Evolutionary conservation across 371 early-diverging fungal genomes (phyloP).

Genomic region (Lichtheimia hyalospora): DNA sequence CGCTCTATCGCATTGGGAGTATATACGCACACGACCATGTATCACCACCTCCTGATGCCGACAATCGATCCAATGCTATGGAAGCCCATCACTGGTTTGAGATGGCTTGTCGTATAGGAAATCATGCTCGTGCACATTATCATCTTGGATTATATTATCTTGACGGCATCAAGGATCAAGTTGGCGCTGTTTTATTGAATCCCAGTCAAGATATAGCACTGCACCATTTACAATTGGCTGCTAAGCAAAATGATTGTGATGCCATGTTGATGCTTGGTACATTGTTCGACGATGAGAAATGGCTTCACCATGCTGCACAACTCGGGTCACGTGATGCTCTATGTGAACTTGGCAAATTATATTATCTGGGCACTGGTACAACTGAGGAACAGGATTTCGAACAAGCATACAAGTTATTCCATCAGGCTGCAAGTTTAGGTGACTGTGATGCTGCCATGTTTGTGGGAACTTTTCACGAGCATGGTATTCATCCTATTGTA

Average conservation of each 20-base stretch:
- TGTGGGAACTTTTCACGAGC: constrained; percentile 39
- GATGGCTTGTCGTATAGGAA: constrained; percentile 24
- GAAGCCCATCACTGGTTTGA: constrained; percentile 37
- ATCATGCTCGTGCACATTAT: constrained; percentile 35
- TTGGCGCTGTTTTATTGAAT: not conserved
- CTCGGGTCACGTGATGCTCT: constrained; percentile 26
- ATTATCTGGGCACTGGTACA: constrained; percentile 20
- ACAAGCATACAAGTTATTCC: constrained; percentile 37
- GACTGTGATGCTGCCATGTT: constrained; percentile 35
- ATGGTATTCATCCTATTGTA: constrained; percentile 31
- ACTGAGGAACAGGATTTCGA: constrained; percentile 33
- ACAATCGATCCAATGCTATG: constrained; percentile 18
- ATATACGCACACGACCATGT: constrained; percentile 11
- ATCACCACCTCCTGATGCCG: not conserved
- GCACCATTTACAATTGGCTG: constrained; percentile 33
- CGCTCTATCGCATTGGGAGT: constrained; percentile 39
- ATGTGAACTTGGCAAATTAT: constrained; percentile 35
- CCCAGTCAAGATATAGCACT: constrained; percentile 14
- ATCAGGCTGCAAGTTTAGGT: constrained; percentile 31
- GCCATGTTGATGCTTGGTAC: constrained; percentile 38
- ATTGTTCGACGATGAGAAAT: constrained; percentile 15
- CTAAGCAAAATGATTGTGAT: constrained; percentile 29
- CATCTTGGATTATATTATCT: constrained; percentile 36
- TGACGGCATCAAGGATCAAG: constrained; percentile 21
- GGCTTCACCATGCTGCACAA: constrained; percentile 33